Evolutionary conservation across 202 grass and related monocot genomes (phyloP).

Genomic region (Hordeum pubiflorum): DNA sequence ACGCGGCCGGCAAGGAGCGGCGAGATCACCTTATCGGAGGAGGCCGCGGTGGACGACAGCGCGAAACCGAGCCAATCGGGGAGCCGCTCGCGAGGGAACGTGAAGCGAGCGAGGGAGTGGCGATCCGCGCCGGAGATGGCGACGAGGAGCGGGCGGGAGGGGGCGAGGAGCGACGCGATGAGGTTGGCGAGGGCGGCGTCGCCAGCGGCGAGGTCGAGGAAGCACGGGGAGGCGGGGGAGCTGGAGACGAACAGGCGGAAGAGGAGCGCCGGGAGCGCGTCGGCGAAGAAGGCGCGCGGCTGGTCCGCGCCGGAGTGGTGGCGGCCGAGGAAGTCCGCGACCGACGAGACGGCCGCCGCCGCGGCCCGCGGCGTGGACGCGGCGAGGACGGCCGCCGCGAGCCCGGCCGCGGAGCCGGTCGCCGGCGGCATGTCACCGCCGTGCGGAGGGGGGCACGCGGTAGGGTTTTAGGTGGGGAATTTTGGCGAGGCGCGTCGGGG

Average conservation of each 20-base stretch:
- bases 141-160: slow-evolving; percentile 43
- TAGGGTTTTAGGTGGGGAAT: slow-evolving; percentile 19
- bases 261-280: slow-evolving; percentile 41
- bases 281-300: slow-evolving; percentile 45
- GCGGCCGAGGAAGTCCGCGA: slow-evolving; percentile 41
- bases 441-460: not conserved
- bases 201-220: slow-evolving; percentile 39
- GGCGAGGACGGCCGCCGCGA: slow-evolving; percentile 39
- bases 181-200: slow-evolving; percentile 27
- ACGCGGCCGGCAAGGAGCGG: slow-evolving; percentile 46
- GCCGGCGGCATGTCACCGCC: slow-evolving; percentile 38
- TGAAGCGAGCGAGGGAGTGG: slow-evolving; percentile 38
- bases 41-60: slow-evolving; percentile 13
- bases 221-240: slow-evolving; percentile 33
- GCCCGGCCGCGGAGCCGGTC: slow-evolving; percentile 24
- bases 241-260: slow-evolving; percentile 46
- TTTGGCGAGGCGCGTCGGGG: not conserved
- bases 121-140: slow-evolving; percentile 43
- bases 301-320: slow-evolving; percentile 36
- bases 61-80: slow-evolving; percentile 51
- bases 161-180: slow-evolving; percentile 45
- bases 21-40: slow-evolving; percentile 34
- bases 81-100: slow-evolving; percentile 53
- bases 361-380: slow-evolving; percentile 32
- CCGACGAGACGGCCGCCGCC: slow-evolving; percentile 13